Conservation (phyloP, 257 asterid species). For the Capsicum rhomboideum region DNA sequence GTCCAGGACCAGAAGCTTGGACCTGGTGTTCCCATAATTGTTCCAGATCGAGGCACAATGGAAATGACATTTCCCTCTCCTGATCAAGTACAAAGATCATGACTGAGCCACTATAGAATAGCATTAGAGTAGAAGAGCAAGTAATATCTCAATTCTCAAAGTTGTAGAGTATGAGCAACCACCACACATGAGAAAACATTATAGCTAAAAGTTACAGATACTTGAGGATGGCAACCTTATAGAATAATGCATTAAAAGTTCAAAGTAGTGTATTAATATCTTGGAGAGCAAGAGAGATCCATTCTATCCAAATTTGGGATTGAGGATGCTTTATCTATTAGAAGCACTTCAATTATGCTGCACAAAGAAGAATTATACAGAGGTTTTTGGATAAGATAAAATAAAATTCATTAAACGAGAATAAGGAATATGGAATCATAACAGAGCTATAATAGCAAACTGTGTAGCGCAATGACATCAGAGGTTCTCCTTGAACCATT, state of each 20-base stretch:
- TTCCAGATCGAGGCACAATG: constrained; percentile 24
- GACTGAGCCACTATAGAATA: neutral
- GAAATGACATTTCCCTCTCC: constrained; percentile 30
- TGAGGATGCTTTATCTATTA: neutral
- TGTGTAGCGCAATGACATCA: neutral
- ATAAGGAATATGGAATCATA: neutral
- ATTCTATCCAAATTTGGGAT: neutral
- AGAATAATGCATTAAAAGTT: neutral
- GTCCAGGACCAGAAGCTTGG: constrained; percentile 94
- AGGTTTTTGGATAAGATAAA: neutral
- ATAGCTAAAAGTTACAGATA: neutral
- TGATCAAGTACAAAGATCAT: constrained; percentile 24
- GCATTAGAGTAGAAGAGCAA: neutral
- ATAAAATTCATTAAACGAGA: neutral
- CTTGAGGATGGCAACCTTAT: neutral
- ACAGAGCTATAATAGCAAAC: neutral
- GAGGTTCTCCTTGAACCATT: neutral
- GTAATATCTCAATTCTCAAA: neutral
- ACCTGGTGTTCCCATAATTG: constrained; percentile 57
- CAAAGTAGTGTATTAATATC: neutral
- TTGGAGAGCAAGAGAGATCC: neutral
- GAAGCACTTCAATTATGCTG: neutral
- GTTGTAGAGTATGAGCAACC: neutral
- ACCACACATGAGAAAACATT: neutral
- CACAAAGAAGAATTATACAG: neutral